Evolutionary conservation across 2,329 filamentous ascomycete genomes (phyloP).

Genomic region (Fusarium sp.): DNA sequence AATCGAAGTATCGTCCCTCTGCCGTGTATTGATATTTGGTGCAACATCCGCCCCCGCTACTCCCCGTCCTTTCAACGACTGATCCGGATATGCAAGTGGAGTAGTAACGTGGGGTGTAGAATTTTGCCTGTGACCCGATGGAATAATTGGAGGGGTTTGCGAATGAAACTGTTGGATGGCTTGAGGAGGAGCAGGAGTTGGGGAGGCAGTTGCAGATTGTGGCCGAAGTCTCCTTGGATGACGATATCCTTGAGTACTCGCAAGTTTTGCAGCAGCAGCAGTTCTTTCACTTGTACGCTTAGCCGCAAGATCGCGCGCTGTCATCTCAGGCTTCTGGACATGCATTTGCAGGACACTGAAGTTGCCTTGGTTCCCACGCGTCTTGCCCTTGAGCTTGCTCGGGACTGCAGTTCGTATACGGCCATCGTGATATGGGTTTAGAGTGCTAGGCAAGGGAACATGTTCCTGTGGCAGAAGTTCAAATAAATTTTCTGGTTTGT

Average conservation of each 20-base stretch:
- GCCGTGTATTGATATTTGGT: not conserved
- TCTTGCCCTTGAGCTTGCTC: slow-evolving; percentile 71
- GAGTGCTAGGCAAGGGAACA: slow-evolving; percentile 6
- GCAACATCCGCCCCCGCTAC: not conserved
- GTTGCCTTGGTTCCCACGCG: slow-evolving; percentile 68
- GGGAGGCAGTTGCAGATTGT: slow-evolving; percentile 44
- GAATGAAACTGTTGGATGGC: not conserved
- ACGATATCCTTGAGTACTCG: slow-evolving; percentile 66
- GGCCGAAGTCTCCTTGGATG: slow-evolving; percentile 60
- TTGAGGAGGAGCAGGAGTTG: not conserved
- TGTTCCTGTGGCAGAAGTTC: not conserved
- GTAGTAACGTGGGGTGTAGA: slow-evolving; percentile 7
- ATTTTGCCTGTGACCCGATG: slow-evolving; percentile 4
- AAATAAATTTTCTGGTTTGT: slow-evolving; percentile 2
- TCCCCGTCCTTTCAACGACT: not conserved
- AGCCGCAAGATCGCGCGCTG: slow-evolving; percentile 65
- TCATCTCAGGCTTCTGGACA: slow-evolving; percentile 59
- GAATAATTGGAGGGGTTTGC: slow-evolving; percentile 4
- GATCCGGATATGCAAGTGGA: not conserved
- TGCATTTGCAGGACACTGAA: slow-evolving; percentile 74
- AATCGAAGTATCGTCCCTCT: slow-evolving; percentile 17
- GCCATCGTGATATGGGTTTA: slow-evolving; percentile 48
- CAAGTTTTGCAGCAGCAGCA: slow-evolving; percentile 67
- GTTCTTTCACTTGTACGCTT: slow-evolving; percentile 73
- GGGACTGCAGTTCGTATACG: slow-evolving; percentile 67